Evolutionary conservation across 768 basidiomycete genomes (phyloP), one percentile per base, ranked within the genome.

Genomic region (Leucocoprinus sp.): DNA sequence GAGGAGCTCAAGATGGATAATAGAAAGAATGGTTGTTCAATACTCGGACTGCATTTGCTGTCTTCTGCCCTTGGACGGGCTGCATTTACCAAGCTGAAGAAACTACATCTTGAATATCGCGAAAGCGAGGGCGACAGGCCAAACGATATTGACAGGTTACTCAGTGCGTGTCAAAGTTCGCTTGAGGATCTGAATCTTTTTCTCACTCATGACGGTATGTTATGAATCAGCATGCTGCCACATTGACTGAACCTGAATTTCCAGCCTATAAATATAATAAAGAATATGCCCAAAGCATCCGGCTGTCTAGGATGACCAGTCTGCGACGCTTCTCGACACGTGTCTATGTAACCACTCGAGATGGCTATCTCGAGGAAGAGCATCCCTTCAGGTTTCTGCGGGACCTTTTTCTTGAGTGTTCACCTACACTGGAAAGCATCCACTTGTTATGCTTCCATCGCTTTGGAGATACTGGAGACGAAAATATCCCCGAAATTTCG

Each of bases 1-100:
- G 22, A 34, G 45, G 45, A 40, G 23, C 8, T 47, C 33, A 41
- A 28, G 39, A 47, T 47, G 45, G 39, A 40, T 27, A 47, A 47
- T 15, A 47, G 33, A 22, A 18, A 28, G n/a, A 41, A 31, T 37
- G 45, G 45, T 8, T 24, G 40, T n/a, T 33, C 37, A 15, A 22
- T 47, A 4, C 24, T 47, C 11, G 14, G 31, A 27, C 17, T 41
- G 6, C 39, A 41, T 40, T 47, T 47, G 22, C 26, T 47, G n/a
- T 47, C 45, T 6, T 23, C 39, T 35, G 14, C 12, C n/a, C 15
- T 36, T 39, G 28, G 45, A 12, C 37, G 38, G 28, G 39, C 38
- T 2, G 34, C 27, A n/a, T 41, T 47, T 19, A 22, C 21, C 23
- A 22, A 39, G 7, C 17, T 47, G 9, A 47, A 40, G 45, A 38